These are phyloP conservation scores for Talaromyces pinophilus DNA, from an alignment of 2,329 filamentous ascomycete species.

Conservation along the genomic window DNA sequence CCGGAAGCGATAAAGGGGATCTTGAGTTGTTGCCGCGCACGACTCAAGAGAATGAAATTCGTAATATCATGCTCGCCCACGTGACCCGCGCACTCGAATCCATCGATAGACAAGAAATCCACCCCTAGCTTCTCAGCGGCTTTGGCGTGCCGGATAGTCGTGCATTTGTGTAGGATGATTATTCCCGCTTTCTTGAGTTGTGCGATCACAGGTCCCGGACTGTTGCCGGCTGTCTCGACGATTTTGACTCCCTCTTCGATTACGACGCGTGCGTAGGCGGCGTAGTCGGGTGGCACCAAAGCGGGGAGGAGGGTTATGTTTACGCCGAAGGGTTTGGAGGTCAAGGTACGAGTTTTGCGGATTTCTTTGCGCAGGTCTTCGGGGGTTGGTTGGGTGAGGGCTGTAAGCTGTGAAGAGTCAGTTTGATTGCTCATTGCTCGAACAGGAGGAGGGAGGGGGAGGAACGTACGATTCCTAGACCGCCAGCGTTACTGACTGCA, in stretches of 20 bases:
- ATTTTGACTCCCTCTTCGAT: slow-evolving; percentile 91
- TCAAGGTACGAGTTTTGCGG: slow-evolving; percentile 74
- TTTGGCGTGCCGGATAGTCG: slow-evolving; percentile 88
- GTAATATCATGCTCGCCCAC: slow-evolving; percentile 57
- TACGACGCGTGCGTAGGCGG: slow-evolving; percentile 84
- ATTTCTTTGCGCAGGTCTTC: slow-evolving; percentile 94
- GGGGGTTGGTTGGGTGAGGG: slow-evolving; percentile 85
- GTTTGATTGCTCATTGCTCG: too few relatives aligned
- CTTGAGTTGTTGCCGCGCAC: slow-evolving; percentile 78
- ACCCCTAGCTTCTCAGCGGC: slow-evolving; percentile 92
- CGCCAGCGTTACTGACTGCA: slow-evolving; percentile 57
- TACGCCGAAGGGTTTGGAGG: slow-evolving; percentile 71
- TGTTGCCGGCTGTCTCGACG: slow-evolving; percentile 91
- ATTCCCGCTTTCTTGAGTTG: slow-evolving; percentile 78
- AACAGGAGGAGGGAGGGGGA: too few relatives aligned
- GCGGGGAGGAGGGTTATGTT: slow-evolving; percentile 93
- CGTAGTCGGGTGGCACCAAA: slow-evolving; percentile 87
- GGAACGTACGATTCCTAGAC: slow-evolving; percentile 52
- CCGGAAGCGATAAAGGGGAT: slow-evolving; percentile 95
- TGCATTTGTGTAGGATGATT: slow-evolving; percentile 95
- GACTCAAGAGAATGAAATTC: slow-evolving; percentile 68
- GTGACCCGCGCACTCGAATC: slow-evolving; percentile 89
- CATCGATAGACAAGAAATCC: slow-evolving; percentile 95
- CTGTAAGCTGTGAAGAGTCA: slow-evolving; percentile 45
- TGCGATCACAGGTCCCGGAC: slow-evolving; percentile 84